Base-by-base conservation (phyloP, 805 yeast genomes). In the Myxozyma neglecta region DNA sequence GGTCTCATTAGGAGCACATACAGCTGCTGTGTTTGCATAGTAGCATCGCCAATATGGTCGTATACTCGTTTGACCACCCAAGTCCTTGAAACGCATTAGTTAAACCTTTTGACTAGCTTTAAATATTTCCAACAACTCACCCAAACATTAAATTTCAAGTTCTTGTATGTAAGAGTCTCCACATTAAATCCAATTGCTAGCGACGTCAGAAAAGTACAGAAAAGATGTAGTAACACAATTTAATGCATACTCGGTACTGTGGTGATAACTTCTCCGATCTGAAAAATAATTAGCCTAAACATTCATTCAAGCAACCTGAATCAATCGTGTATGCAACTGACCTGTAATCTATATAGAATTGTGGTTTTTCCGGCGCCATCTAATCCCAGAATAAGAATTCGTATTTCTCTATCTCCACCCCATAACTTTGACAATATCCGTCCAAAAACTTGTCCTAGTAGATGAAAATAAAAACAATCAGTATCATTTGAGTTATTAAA, bases 331-430 rank as follows among this genome's bases (percentile, higher is more conserved):
- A 18, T 24, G 24, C 9, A 14, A 71, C 79, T 70, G 57, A 76
- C 78, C 70, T 93, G 97, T 62, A 93, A 79, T 68, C 94, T 82
- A 77, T 93, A 93, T 60, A 93, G 80, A 64, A 93, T 93, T 10
- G 99, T 94, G 39, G 99, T 93, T 74, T 93, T 91, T 48, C 97
- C 97, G 2, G 97, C 97, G 67, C 91, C 89, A 72, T 92, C 97
- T 61, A 91, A 81, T 1, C 97, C 97, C 66, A 91, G 81, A 96
- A 92, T 90, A 68, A 92, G 81, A 72, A 92, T 88, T 66, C 86
- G 78, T 46, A 66, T 66, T 52, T 66, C 69, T 92, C 90, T 90
- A 71, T 87, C 87, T 53, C 87, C 83, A 20, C 96, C 94, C 97
- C 97, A 93, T 55, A 93, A 80, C 69, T 84, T 83, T 57, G 90